These are phyloP conservation scores for Myriosclerotinia duriaeana DNA, from an alignment of 2,329 filamentous ascomycete species.

Conservation along the genomic window DNA sequence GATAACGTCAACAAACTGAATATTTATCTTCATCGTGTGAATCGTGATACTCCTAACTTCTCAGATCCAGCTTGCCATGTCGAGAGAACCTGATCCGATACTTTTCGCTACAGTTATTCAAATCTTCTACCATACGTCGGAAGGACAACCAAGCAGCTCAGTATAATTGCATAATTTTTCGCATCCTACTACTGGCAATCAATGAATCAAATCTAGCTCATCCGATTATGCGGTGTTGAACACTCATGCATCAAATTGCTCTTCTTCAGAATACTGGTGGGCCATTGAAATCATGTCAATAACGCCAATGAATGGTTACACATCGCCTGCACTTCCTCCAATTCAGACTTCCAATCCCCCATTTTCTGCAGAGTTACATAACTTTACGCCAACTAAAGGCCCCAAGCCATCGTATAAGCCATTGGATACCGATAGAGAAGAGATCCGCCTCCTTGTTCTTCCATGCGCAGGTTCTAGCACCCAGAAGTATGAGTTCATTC, in stretches of 20 bases:
- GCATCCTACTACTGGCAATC: neutral
- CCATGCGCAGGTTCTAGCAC: neutral
- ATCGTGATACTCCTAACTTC: neutral
- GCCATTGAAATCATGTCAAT: neutral
- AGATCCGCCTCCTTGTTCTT: constrained; percentile 17
- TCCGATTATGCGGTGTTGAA: neutral
- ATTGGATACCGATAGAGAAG: constrained; percentile 6
- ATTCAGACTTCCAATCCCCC: neutral
- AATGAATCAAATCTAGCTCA: neutral
- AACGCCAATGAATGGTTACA: neutral
- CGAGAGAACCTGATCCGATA: neutral
- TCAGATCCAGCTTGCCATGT: neutral
- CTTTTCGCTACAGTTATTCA: neutral
- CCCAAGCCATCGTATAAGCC: constrained; percentile 1
- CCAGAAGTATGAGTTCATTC: constrained; percentile 20
- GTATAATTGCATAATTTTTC: no score
- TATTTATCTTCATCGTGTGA: neutral
- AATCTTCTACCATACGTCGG: no score
- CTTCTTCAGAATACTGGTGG: neutral
- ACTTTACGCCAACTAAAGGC: neutral
- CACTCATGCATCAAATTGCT: neutral
- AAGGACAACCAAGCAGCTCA: no score
- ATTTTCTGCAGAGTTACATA: constrained; percentile 1
- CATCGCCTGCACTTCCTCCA: neutral
- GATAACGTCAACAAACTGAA: neutral